Percentiles rank a stretch among this genome's conserved stretches.
These are phyloP conservation scores for Penicillium robsamsonii DNA, from an alignment of 495 filamentous ascomycete genomes.

Conservation along the genomic window DNA sequence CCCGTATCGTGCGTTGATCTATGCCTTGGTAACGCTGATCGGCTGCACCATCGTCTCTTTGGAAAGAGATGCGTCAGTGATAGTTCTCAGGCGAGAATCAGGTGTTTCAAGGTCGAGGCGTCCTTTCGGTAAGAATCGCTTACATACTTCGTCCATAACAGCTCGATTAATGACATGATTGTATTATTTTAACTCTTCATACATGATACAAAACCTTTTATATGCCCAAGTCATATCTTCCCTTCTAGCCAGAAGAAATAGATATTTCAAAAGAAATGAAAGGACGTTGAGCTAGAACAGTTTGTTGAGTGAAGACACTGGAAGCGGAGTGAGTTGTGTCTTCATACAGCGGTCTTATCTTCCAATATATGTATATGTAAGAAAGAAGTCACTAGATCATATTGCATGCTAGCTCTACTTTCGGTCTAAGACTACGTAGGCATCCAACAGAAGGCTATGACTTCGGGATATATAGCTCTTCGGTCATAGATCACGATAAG, in stretches of 20 bases:
- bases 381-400: no score
- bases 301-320: no score
- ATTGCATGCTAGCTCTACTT: no score
- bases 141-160: slow-evolving; percentile 14
- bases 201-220: background rate
- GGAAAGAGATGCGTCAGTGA: slow-evolving; percentile 3
- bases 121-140: slow-evolving; percentile 15
- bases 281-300: background rate
- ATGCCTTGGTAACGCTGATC: background rate
- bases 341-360: no score
- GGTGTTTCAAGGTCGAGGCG: slow-evolving; percentile 8
- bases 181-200: background rate
- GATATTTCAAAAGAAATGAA: background rate
- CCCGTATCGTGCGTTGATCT: background rate
- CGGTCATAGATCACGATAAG: no score
- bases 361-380: no score
- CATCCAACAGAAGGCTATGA: no score
- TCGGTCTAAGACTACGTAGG: no score
- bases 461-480: no score
- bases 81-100: slow-evolving; percentile 10
- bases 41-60: background rate
- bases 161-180: slow-evolving; percentile 20
- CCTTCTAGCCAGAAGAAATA: background rate
- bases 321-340: no score
- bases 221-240: background rate